Conservation (phyloP, 139 green algal genomes). For the Picochlorum sp. region DNA sequence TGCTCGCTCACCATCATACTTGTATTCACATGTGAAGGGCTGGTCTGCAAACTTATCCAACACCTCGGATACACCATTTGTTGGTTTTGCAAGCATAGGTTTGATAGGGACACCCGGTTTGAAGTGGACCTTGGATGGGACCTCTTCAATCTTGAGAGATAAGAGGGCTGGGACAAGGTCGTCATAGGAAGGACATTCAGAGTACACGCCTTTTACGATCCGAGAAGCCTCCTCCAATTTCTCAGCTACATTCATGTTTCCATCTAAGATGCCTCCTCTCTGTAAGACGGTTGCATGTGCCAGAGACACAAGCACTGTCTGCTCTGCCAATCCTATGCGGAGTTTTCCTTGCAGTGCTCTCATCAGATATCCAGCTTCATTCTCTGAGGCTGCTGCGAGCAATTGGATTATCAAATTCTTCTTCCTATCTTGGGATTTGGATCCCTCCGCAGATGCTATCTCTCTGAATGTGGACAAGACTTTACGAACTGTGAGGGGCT, state of each 20-base stretch:
- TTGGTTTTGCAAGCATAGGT: slow-evolving; percentile 95
- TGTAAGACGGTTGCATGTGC: slow-evolving; percentile 75
- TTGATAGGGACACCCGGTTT: slow-evolving; percentile 71
- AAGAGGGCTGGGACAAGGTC: slow-evolving; percentile 79
- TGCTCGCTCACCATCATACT: slow-evolving; percentile 94
- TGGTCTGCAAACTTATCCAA: slow-evolving; percentile 81
- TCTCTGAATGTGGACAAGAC: slow-evolving; percentile 59
- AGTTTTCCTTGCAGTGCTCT: slow-evolving; percentile 88
- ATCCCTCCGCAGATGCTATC: slow-evolving; percentile 55
- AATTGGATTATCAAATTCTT: slow-evolving; percentile 76
- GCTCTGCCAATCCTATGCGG: slow-evolving; percentile 91
- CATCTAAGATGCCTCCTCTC: slow-evolving; percentile 21
- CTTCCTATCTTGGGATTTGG: slow-evolving; percentile 64
- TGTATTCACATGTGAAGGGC: slow-evolving; percentile 97
- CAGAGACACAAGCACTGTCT: slow-evolving; percentile 84
- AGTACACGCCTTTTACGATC: slow-evolving; percentile 76
- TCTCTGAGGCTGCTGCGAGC: slow-evolving; percentile 61
- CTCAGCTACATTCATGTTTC: slow-evolving; percentile 41
- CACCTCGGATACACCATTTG: slow-evolving; percentile 72
- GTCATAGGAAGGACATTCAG: slow-evolving; percentile 84
- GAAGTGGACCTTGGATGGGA: slow-evolving; percentile 62
- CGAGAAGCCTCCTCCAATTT: slow-evolving; percentile 56
- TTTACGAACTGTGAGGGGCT: slow-evolving; percentile 33
- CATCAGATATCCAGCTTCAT: slow-evolving; percentile 86
- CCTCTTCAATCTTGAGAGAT: slow-evolving; percentile 34